Evolutionary conservation across 495 filamentous ascomycete genomes (phyloP).

Genomic region (Penicillium egyptiacum): DNA sequence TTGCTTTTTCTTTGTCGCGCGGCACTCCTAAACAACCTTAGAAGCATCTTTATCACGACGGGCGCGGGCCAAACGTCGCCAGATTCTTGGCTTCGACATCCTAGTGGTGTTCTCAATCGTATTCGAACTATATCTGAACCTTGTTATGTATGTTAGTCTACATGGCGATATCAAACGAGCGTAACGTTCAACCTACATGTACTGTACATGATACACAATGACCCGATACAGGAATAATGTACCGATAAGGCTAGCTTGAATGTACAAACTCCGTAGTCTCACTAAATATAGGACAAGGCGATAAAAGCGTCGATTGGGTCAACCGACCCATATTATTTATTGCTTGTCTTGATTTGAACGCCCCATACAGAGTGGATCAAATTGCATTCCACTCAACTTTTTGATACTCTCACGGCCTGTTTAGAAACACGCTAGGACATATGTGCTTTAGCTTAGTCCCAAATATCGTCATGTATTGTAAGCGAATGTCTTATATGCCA

Average conservation of each 20-base stretch:
- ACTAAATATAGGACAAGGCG: constrained; percentile 1
- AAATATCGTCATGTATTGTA: background rate
- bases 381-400: background rate
- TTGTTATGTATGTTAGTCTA: background rate
- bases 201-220: background rate
- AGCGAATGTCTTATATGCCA: constrained; percentile 2
- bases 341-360: background rate
- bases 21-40: background rate
- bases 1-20: background rate
- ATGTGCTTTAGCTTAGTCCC: background rate
- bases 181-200: background rate
- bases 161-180: constrained; percentile 1
- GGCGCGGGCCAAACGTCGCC: background rate
- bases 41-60: background rate
- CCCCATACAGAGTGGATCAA: constrained; percentile 1
- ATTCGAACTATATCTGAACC: background rate
- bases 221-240: background rate
- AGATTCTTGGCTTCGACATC: background rate
- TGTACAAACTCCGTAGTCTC: background rate
- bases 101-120: background rate
- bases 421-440: background rate
- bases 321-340: background rate
- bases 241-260: background rate
- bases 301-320: background rate
- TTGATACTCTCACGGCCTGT: background rate